These are phyloP conservation scores for Cordyceps fumosorosea DNA, from an alignment of 2,329 filamentous ascomycete species.

Conservation along the genomic window DNA sequence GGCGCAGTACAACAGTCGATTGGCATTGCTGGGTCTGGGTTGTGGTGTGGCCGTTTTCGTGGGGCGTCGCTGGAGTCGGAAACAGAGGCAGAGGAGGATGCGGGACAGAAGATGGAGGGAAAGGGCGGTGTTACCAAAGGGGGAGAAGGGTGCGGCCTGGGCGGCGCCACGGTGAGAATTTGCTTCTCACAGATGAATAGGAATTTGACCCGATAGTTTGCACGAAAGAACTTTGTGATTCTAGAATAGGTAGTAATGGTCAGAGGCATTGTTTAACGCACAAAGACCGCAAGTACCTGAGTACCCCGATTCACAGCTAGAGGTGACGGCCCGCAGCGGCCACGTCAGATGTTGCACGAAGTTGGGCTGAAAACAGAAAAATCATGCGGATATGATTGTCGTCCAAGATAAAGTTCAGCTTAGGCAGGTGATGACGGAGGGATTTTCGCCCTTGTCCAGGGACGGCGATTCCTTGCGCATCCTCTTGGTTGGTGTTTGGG, in stretches of 20 bases:
- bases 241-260: background rate
- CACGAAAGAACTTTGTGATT: background rate
- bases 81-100: background rate
- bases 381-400: background rate
- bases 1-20: background rate
- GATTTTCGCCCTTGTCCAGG: background rate
- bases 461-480: background rate
- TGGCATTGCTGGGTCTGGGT: background rate
- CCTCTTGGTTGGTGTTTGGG: background rate
- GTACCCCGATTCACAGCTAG: background rate
- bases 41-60: background rate
- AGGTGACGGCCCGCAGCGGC: background rate
- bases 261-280: background rate
- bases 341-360: background rate
- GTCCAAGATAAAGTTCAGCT: background rate
- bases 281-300: slow-evolving; percentile 3
- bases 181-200: background rate
- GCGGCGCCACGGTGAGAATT: background rate
- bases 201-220: background rate
- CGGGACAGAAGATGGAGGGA: background rate
- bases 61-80: background rate
- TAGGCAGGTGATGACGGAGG: background rate
- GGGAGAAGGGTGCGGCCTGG: background rate
- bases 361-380: background rate
- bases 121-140: background rate